Evolutionary conservation across 2,329 filamentous ascomycete species (phyloP).

Genomic region (Xylariaceae sp.): DNA sequence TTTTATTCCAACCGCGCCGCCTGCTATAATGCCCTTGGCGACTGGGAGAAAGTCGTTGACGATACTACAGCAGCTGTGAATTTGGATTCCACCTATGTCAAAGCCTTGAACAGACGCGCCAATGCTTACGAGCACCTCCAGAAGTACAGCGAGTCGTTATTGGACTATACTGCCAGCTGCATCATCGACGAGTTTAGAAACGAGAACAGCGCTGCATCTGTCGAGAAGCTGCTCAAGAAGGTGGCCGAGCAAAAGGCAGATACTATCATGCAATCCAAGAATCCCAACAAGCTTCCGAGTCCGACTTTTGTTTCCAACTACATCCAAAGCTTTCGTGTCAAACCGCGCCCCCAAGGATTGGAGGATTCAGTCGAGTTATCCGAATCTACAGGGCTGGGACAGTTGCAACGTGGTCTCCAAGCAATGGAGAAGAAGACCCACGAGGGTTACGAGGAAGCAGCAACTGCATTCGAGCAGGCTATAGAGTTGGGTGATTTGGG

Average conservation of each 20-base stretch:
- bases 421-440: constrained; percentile 81
- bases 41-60: constrained; percentile 95
- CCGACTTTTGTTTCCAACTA: constrained; percentile 98
- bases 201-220: constrained; percentile 79
- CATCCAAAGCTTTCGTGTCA: constrained; percentile 92
- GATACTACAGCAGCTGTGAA: constrained; percentile 93
- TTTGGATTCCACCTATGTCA: constrained; percentile 93
- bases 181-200: constrained; percentile 98
- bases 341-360: constrained; percentile 73
- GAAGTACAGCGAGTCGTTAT: constrained; percentile 86
- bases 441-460: constrained; percentile 87
- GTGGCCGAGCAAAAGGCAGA: constrained; percentile 93
- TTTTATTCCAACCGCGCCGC: constrained; percentile 99
- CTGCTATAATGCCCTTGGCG: constrained; percentile 87
- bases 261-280: constrained; percentile 77
- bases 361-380: constrained; percentile 76
- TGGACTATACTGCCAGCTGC: constrained; percentile 98
- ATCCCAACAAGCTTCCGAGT: constrained; percentile 83
- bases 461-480: constrained; percentile 80
- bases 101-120: constrained; percentile 92
- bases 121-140: constrained; percentile 94
- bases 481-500: constrained; percentile 76
- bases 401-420: constrained; percentile 77
- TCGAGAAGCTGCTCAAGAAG: constrained; percentile 92
- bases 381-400: constrained; percentile 75